Evolutionary conservation across 31 red algal species (phyloP), one percentile per base, ranked within the genome.

Genomic region (Asparagopsis taxiformis): DNA sequence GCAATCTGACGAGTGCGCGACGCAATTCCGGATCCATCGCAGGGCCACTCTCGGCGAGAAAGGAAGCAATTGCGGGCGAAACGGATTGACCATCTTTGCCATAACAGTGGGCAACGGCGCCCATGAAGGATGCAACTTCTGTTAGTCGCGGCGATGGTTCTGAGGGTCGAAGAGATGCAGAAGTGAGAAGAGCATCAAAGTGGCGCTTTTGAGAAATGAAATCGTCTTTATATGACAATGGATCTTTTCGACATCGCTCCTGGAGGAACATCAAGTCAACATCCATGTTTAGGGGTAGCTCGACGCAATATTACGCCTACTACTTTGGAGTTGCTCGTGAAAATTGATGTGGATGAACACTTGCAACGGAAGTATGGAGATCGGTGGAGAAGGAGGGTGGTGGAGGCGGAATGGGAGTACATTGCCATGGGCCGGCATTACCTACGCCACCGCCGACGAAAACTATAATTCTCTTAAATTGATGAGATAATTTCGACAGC

Each of bases 121-220:
- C 82, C 64, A 87, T 87, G 51, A 93, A 93, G 3, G 72, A 79
- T 16, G 68, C 68, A 4, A 85, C 66, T 38, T 93, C 82, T 3
- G 58, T 65, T 2, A 93, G 77, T 13, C 76, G 81, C n/a, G 74
- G 62, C 29, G 70, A 31, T 3, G 74, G 63, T n/a, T 57, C 82
- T 23, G 90, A 93, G 1, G 90, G 90, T 16, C 54, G 64, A 20
- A 93, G 73, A 25, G 44, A 50, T 10, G 70, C 57, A 11, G 81
- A 69, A 2, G 81, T 31, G 9, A 93, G 61, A 31, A 93, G 74
- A 21, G 81, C 81, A 3, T 79, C 55, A 44, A 78, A 93, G 38
- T 87, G 90, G 17, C 81, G 56, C 3, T 32, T 11, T 46, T 85
- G 79, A 3, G 70, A 48, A 32, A 72, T 19, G 33, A 72, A 93